phyloP scores from a whole-genome alignment of 75 land plant species.

The Sequoiadendron giganteum region DNA sequence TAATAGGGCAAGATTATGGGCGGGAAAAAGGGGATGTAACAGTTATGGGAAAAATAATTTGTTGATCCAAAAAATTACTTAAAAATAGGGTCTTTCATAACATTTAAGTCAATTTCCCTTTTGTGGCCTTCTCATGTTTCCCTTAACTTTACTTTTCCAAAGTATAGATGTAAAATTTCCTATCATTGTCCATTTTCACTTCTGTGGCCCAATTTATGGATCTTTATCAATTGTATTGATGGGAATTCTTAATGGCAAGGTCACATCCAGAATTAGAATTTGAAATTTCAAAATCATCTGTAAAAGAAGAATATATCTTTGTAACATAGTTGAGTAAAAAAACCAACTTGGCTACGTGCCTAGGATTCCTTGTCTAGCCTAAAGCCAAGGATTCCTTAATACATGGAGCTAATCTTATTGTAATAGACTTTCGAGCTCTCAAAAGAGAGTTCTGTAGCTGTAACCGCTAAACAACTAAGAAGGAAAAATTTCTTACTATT shows the following conservation, averaged over 20 bases:
- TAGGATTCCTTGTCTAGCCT: background rate
- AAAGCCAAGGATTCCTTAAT: background rate
- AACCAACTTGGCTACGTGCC: background rate
- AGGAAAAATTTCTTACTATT: too few relatives aligned
- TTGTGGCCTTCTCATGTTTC: background rate
- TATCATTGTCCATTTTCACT: background rate
- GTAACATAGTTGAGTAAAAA: background rate
- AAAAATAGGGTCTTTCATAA: background rate
- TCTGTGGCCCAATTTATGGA: background rate
- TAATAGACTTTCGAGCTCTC: background rate
- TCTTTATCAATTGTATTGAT: background rate
- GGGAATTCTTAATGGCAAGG: too few relatives aligned
- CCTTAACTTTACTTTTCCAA: background rate
- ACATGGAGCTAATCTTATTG: background rate
- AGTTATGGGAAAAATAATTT: background rate
- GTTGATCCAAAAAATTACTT: background rate
- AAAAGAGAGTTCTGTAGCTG: too few relatives aligned
- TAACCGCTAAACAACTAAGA: too few relatives aligned
- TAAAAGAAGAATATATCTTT: background rate
- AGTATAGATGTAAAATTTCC: background rate
- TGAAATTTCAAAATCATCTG: background rate
- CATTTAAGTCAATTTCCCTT: background rate
- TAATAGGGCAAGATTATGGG: too few relatives aligned
- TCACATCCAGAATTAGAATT: too few relatives aligned
- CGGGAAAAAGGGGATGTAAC: too few relatives aligned